Percentiles rank a stretch among this genome's conserved stretches.
These are phyloP conservation scores for Amylostereum chailletii DNA, from an alignment of 1,284 basidiomycete species.

Conservation along the genomic window DNA sequence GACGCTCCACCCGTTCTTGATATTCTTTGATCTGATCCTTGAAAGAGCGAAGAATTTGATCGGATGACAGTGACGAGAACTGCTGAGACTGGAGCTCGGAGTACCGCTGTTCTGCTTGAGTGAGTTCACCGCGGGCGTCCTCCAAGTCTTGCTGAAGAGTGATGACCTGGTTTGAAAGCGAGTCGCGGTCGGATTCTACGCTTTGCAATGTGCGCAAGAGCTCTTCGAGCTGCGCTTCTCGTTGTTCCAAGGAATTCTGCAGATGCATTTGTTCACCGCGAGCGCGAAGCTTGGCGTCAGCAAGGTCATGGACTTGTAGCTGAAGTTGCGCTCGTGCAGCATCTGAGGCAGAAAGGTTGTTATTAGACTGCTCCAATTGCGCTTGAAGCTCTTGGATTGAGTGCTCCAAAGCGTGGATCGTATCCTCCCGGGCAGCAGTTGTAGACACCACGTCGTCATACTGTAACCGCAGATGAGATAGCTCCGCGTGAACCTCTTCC, in stretches of 20 bases:
- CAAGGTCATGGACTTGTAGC: conserved; percentile 16
- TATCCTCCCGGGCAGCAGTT: conserved; percentile 1
- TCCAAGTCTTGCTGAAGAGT: conserved; percentile 54
- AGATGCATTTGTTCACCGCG: conserved; percentile 17
- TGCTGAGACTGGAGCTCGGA: conserved; percentile 53
- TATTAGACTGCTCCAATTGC: background rate
- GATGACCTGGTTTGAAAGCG: conserved; percentile 48
- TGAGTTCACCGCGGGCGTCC: conserved; percentile 40
- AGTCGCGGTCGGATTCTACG: conserved; percentile 53
- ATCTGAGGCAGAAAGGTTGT: conserved; percentile 11
- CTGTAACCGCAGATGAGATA: too few relatives aligned
- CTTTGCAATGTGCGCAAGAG: conserved; percentile 36
- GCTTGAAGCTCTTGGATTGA: conserved; percentile 10
- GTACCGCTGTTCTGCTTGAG: conserved; percentile 47
- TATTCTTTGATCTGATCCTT: conserved; percentile 57
- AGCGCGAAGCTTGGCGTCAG: conserved; percentile 26
- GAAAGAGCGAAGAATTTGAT: conserved; percentile 43
- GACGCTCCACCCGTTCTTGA: conserved; percentile 47
- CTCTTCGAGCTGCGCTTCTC: conserved; percentile 30
- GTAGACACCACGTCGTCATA: too few relatives aligned
- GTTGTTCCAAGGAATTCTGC: conserved; percentile 22
- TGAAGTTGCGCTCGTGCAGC: conserved; percentile 20
- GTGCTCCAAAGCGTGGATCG: conserved; percentile 6
- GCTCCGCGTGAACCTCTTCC: too few relatives aligned
- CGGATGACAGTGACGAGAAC: conserved; percentile 48